A percentile compares a stretch with the other conserved stretches of the same genome.
These are phyloP conservation scores for Colletotrichum cordylinicola DNA, from an alignment of 2,329 filamentous ascomycete genomes.

Conservation along the genomic window DNA sequence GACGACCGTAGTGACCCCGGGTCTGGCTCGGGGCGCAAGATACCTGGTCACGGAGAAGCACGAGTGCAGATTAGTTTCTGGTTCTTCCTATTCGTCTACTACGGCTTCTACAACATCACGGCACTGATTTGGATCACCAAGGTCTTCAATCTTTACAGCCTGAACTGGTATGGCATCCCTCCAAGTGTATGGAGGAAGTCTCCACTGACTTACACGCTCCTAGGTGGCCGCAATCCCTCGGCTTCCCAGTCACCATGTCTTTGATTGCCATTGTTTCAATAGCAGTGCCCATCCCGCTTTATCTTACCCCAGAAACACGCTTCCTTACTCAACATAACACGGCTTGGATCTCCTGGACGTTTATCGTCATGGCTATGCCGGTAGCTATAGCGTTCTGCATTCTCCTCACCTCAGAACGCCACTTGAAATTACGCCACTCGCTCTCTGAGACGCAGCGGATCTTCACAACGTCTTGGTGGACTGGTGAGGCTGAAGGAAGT, in stretches of 20 bases:
- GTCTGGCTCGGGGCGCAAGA: slow-evolving; percentile 40
- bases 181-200: neutral
- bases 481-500: slow-evolving; percentile 56
- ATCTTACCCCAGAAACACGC: slow-evolving; percentile 56
- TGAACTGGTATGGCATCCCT: slow-evolving; percentile 59
- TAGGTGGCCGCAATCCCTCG: slow-evolving; percentile 67
- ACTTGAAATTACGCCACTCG: slow-evolving; percentile 64
- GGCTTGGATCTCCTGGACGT: slow-evolving; percentile 73
- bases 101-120: slow-evolving; percentile 72
- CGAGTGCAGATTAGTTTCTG: slow-evolving; percentile 72
- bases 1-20: slow-evolving; percentile 34
- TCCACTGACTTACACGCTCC: neutral
- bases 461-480: slow-evolving; percentile 72
- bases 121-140: slow-evolving; percentile 75
- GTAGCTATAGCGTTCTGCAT: slow-evolving; percentile 71
- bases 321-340: slow-evolving; percentile 68
- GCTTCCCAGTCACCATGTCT: slow-evolving; percentile 68
- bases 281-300: slow-evolving; percentile 64
- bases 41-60: slow-evolving; percentile 67
- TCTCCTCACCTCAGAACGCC: slow-evolving; percentile 67
- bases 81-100: slow-evolving; percentile 75
- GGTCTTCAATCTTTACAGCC: slow-evolving; percentile 72
- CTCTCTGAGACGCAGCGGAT: slow-evolving; percentile 72
- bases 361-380: slow-evolving; percentile 72
- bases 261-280: slow-evolving; percentile 67